Evolutionary conservation across 2,329 filamentous ascomycete genomes (phyloP).

Genomic region (Ceratocystis colombiana): DNA sequence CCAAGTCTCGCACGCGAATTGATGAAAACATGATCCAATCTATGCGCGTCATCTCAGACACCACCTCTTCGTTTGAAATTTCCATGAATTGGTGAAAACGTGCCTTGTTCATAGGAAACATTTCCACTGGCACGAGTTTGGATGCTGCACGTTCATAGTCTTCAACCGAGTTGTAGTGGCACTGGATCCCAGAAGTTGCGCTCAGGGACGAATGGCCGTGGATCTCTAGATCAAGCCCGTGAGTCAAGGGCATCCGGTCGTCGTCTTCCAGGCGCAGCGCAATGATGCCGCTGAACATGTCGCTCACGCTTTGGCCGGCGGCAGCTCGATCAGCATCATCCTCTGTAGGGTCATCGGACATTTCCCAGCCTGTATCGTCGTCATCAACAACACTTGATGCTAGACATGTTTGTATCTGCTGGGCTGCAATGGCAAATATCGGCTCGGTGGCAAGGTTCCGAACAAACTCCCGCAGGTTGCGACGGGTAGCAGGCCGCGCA

Average conservation of each 20-base stretch:
- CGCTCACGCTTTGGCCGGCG: conserved; percentile 33
- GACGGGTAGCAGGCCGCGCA: conserved; percentile 63
- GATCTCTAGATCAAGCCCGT: conserved; percentile 27
- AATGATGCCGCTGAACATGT: conserved; percentile 38
- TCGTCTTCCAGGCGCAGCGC: conserved; percentile 43
- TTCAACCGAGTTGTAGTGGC: conserved; percentile 56
- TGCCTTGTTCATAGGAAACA: conserved; percentile 64
- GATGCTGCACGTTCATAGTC: conserved; percentile 71
- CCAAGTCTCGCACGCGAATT: conserved; percentile 82
- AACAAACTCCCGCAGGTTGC: conserved; percentile 65
- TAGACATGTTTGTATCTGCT: conserved; percentile 72
- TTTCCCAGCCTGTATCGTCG: conserved; percentile 90
- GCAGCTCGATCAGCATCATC: conserved; percentile 29
- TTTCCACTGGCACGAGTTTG: conserved; percentile 58
- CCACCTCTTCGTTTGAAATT: conserved; percentile 71
- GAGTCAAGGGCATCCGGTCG: conserved; percentile 15
- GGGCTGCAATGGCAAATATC: conserved; percentile 73
- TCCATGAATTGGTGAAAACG: conserved; percentile 90
- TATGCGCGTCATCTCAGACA: conserved; percentile 83
- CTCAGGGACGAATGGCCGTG: conserved; percentile 22
- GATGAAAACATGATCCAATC: conserved; percentile 98
- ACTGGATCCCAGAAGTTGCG: conserved; percentile 23
- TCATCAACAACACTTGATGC: conserved; percentile 66
- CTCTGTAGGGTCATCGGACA: conserved; percentile 51
- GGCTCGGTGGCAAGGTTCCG: conserved; percentile 61